These are phyloP conservation scores for Apophysomyces sp. DNA, from an alignment of 371 early-diverging fungal genomes.

Conservation along the genomic window DNA sequence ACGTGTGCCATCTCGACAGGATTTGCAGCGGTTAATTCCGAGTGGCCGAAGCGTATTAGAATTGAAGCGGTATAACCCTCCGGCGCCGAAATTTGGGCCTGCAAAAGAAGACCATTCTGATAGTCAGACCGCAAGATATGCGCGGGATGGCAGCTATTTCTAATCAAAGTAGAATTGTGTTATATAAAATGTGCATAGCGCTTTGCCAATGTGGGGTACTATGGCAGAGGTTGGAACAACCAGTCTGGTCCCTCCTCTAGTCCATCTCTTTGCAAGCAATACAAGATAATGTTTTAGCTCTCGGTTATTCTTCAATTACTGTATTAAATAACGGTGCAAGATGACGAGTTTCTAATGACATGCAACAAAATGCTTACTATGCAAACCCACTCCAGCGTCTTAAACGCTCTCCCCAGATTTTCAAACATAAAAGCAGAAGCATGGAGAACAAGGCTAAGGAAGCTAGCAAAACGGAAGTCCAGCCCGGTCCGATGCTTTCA, in stretches of 20 bases:
- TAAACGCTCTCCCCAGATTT: constrained; percentile 12
- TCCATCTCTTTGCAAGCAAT: no score
- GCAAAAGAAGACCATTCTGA: constrained; percentile 10
- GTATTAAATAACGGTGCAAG: no score
- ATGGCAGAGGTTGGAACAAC: no score
- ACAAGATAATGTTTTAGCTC: no score
- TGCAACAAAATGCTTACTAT: neutral
- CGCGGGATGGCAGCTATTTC: constrained; percentile 5
- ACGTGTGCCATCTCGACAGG: constrained; percentile 48
- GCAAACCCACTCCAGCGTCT: constrained; percentile 8
- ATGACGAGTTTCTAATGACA: no score
- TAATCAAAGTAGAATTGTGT: no score
- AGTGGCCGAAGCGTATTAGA: constrained; percentile 57
- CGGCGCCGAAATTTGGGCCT: constrained; percentile 54
- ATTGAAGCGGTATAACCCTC: constrained; percentile 48
- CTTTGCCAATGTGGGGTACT: no score
- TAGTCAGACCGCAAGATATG: constrained; percentile 4
- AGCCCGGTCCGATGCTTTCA: constrained; percentile 18
- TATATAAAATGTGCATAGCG: no score
- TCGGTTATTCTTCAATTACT: no score
- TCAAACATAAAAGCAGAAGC: constrained; percentile 5
- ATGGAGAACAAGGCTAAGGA: constrained; percentile 8
- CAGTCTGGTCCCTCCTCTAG: no score
- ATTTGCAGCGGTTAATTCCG: constrained; percentile 55
- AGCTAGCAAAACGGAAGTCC: constrained; percentile 10